These are phyloP conservation scores for Chlorella sp. DNA, from an alignment of 139 green algal genomes.

Conservation along the genomic window DNA sequence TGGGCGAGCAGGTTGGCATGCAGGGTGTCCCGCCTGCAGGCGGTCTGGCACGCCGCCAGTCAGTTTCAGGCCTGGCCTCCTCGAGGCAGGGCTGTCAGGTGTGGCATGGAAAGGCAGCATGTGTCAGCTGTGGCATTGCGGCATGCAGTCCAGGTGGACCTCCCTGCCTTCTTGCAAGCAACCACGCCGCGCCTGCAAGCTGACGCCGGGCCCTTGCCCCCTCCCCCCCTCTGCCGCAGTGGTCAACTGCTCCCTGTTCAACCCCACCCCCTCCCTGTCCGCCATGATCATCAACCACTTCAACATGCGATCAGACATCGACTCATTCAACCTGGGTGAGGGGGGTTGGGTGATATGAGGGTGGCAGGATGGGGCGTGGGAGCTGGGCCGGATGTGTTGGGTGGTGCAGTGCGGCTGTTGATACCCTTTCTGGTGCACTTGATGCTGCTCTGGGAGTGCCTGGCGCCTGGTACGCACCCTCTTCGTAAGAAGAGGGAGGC, in stretches of 20 bases:
- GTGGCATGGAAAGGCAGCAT: too few species aligned
- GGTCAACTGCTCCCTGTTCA: slow-evolving; percentile 87
- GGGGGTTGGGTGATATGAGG: background rate
- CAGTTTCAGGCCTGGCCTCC: too few species aligned
- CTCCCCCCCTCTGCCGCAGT: slow-evolving; percentile 32
- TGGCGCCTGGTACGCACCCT: too few species aligned
- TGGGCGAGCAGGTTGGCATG: too few species aligned
- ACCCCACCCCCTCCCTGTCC: slow-evolving; percentile 80
- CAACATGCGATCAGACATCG: slow-evolving; percentile 79
- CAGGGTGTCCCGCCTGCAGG: too few species aligned
- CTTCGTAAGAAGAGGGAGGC: too few species aligned
- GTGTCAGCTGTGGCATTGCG: background rate
- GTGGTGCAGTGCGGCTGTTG: background rate
- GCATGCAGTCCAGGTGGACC: too few species aligned
- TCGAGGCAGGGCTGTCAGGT: too few species aligned
- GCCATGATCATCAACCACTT: slow-evolving; percentile 91
- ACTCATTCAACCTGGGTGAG: slow-evolving; percentile 73
- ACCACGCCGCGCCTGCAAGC: background rate
- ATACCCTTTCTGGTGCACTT: background rate
- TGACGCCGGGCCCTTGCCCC: background rate
- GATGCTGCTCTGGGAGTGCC: background rate
- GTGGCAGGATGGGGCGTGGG: background rate
- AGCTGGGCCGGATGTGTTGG: background rate
- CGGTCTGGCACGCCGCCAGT: too few species aligned
- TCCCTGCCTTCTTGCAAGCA: too few species aligned